These are phyloP conservation scores for Juglanconis oblonga DNA, from an alignment of 2,329 filamentous ascomycete species.

Conservation along the genomic window DNA sequence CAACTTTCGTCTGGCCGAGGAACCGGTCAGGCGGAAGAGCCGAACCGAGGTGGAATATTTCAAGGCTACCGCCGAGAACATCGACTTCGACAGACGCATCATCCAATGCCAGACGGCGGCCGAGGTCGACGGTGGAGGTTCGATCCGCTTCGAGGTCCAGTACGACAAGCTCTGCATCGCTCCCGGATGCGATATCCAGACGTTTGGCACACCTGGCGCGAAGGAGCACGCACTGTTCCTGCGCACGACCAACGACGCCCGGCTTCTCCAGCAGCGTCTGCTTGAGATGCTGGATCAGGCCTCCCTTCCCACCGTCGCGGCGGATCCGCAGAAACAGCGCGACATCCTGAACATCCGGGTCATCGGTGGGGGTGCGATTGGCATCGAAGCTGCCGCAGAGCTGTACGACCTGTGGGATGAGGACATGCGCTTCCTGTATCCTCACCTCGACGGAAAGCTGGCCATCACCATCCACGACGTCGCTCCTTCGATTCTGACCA, in stretches of 20 bases:
- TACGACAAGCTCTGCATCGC: slow-evolving; percentile 41
- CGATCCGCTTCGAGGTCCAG: slow-evolving; percentile 31
- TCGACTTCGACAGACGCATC: slow-evolving; percentile 33
- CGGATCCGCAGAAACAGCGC: slow-evolving; percentile 25
- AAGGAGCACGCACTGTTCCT: slow-evolving; percentile 36
- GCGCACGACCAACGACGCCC: slow-evolving; percentile 32
- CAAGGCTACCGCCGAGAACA: slow-evolving; percentile 36
- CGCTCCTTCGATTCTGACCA: slow-evolving; percentile 36
- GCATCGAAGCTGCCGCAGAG: slow-evolving; percentile 41
- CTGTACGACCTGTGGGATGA: slow-evolving; percentile 38
- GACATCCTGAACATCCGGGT: slow-evolving; percentile 35
- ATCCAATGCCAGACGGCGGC: slow-evolving; percentile 32
- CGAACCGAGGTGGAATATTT: slow-evolving; percentile 30
- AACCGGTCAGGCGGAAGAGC: slow-evolving; percentile 36
- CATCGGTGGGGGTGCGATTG: slow-evolving; percentile 39
- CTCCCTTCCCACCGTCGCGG: slow-evolving; percentile 23
- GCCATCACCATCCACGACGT: slow-evolving; percentile 42
- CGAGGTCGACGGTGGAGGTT: slow-evolving; percentile 28
- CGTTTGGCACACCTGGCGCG: slow-evolving; percentile 37
- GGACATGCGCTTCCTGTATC: slow-evolving; percentile 36
- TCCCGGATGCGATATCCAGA: slow-evolving; percentile 39
- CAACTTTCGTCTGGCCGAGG: slow-evolving; percentile 42
- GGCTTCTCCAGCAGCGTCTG: slow-evolving; percentile 31
- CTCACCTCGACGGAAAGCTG: slow-evolving; percentile 35
- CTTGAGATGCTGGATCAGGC: slow-evolving; percentile 27